These are phyloP conservation scores for Penicillium capsulatum DNA, from an alignment of 2,329 filamentous ascomycete species.

Conservation along the genomic window DNA sequence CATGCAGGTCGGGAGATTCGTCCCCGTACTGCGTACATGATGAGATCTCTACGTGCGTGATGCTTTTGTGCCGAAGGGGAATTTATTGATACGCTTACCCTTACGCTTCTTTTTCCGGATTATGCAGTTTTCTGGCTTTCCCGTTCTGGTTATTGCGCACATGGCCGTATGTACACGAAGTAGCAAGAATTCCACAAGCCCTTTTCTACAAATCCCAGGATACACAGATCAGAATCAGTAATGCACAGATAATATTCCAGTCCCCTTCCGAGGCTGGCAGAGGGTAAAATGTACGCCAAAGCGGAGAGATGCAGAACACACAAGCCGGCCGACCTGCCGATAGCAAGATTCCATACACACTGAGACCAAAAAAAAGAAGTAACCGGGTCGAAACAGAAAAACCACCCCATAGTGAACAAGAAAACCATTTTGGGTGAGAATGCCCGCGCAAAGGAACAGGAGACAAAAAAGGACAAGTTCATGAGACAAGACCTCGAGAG, in stretches of 20 bases:
- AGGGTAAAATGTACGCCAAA: conserved; percentile 20
- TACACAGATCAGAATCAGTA: background rate
- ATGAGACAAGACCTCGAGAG: conserved; percentile 5
- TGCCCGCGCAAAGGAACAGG: conserved; percentile 9
- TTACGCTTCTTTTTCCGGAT: no score
- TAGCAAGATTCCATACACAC: conserved; percentile 10
- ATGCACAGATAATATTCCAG: conserved; percentile 7
- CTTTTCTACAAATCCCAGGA: no score
- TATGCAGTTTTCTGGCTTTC: no score
- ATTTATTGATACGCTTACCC: no score
- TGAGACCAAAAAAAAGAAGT: conserved; percentile 18
- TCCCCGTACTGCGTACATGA: no score
- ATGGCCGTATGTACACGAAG: no score
- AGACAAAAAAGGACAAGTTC: conserved; percentile 9
- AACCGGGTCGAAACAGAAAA: conserved; percentile 13
- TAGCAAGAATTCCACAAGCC: no score
- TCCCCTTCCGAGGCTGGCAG: conserved; percentile 1
- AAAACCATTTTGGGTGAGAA: conserved; percentile 18
- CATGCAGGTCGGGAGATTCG: no score
- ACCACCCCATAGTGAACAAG: conserved; percentile 9
- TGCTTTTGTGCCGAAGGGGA: no score
- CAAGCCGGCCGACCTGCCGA: conserved; percentile 1
- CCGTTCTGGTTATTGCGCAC: no score
- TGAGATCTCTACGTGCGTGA: no score
- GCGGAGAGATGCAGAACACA: conserved; percentile 2